Base-by-base conservation (phyloP, 2,329 filamentous ascomycete species). In the Aureobasidium sp. region DNA sequence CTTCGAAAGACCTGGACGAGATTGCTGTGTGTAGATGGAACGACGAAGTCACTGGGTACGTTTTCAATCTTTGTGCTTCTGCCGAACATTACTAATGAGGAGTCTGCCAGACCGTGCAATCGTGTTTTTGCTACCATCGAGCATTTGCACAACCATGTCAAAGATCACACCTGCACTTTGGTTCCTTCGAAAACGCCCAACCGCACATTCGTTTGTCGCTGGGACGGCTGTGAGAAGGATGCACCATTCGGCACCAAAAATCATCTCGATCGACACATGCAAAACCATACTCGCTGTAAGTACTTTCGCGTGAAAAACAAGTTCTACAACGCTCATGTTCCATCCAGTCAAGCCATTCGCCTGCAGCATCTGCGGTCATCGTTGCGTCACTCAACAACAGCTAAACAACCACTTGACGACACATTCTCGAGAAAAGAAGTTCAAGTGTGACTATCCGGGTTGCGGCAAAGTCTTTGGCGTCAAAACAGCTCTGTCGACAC, bases 401-500 rank as follows among this genome's bases (percentile, higher is more conserved):
- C 77, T 89, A 7, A 81, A 84, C 45, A 86, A 88, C 69, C 87
- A 90, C 66, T 78, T 83, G 69, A 81, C 85, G 21, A 87, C 82
- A 2, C 87, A 90, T 68, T 86, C 85, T 0, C 83, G 85, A 42
- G 81, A 84, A 63, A 86, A 83, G 64, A 85, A 86, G 30, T 86
- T 84, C 73, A 74, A 78, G 44, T 89, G 86, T 68, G 69, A 74
- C 10, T 71, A 37, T 27, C 55, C 55, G 2, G 61, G 70, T 39
- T 87, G 85, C 65, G 73, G 71, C 27, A 85, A 84, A 68, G 75
- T 77, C 0, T 89, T 89, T 68, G 84, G 86, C 58, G 85, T 88
- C 64, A 85, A 87, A 65, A 87, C 84, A 65, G 85, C 85, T 27
- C 74, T 86, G 27, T 87, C 85, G 16, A 87, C 87, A 77, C 86